A percentile compares a stretch with the other conserved stretches of the same genome.
These are phyloP conservation scores for Annulohypoxylon stygium DNA, from an alignment of 495 filamentous ascomycete genomes.

Conservation along the genomic window DNA sequence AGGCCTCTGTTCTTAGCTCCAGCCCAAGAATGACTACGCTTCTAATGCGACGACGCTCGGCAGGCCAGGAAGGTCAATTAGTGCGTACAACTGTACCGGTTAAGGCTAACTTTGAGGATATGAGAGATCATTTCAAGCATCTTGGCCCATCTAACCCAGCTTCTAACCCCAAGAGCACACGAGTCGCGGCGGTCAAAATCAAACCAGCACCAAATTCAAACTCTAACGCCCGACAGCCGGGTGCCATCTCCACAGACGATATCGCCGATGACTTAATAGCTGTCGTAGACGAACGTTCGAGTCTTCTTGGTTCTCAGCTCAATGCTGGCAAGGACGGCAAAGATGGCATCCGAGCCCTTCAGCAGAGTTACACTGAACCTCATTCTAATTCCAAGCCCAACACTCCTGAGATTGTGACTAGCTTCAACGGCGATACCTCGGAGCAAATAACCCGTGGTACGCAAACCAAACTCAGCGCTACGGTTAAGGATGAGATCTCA, in stretches of 20 bases:
- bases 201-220: slow-evolving; percentile 68
- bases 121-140: slow-evolving; percentile 86
- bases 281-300: slow-evolving; percentile 57
- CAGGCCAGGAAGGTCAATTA: slow-evolving; percentile 61
- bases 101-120: slow-evolving; percentile 70
- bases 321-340: slow-evolving; percentile 73
- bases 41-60: slow-evolving; percentile 68
- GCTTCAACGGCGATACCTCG: slow-evolving; percentile 38
- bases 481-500: slow-evolving; percentile 30
- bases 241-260: slow-evolving; percentile 35
- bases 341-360: slow-evolving; percentile 76
- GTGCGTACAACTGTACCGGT: slow-evolving; percentile 57
- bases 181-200: slow-evolving; percentile 92
- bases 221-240: slow-evolving; percentile 40
- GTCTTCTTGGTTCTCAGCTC: slow-evolving; percentile 54
- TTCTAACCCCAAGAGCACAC: slow-evolving; percentile 82
- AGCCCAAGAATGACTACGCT: slow-evolving; percentile 63
- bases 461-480: slow-evolving; percentile 37
- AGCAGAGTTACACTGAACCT: slow-evolving; percentile 71
- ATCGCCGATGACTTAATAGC: slow-evolving; percentile 37
- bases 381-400: slow-evolving; percentile 55
- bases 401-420: slow-evolving; percentile 47
- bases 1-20: slow-evolving; percentile 48
- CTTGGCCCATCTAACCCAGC: slow-evolving; percentile 94
- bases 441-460: slow-evolving; percentile 40